Percentiles rank a stretch among this genome's conserved stretches.
Conservation (phyloP, 192 early-diverging fungal species). For the Coemansia sp. region DNA sequence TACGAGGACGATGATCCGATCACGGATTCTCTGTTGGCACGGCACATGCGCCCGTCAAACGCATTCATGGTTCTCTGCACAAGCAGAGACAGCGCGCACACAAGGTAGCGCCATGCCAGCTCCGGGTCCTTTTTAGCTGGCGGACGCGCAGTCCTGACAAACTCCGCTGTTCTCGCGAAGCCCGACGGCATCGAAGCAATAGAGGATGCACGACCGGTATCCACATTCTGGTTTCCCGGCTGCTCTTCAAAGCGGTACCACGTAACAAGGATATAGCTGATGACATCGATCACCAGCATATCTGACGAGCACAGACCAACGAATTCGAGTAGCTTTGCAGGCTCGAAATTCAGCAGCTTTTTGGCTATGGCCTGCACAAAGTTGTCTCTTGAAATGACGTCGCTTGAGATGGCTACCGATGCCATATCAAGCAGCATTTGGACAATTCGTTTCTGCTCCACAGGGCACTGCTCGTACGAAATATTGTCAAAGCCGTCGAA, state of each 20-base stretch:
- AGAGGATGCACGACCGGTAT: neutral
- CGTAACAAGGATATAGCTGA: conserved; percentile 28
- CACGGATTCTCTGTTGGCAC: conserved; percentile 5
- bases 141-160: conserved; percentile 13
- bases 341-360: conserved; percentile 3
- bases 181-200: conserved; percentile 9
- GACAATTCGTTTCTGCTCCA: conserved; percentile 10
- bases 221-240: neutral
- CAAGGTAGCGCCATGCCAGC: conserved; percentile 13
- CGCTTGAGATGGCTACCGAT: conserved; percentile 9
- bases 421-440: conserved; percentile 25
- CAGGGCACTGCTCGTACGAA: conserved; percentile 5
- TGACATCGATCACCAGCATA: conserved; percentile 20
- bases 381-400: conserved; percentile 3
- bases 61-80: conserved; percentile 29
- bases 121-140: neutral
- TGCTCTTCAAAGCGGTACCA: conserved; percentile 12
- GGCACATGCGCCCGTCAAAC: conserved; percentile 27
- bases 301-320: conserved; percentile 21
- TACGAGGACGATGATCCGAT: neutral
- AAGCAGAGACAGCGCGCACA: conserved; percentile 18
- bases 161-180: conserved; percentile 25
- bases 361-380: conserved; percentile 27
- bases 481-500: neutral
- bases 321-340: neutral